A percentile compares a stretch with the other conserved stretches of the same genome.
Evolutionary conservation across 2,329 filamentous ascomycete genomes (phyloP).

Genomic region (Colletotrichum spinosum): DNA sequence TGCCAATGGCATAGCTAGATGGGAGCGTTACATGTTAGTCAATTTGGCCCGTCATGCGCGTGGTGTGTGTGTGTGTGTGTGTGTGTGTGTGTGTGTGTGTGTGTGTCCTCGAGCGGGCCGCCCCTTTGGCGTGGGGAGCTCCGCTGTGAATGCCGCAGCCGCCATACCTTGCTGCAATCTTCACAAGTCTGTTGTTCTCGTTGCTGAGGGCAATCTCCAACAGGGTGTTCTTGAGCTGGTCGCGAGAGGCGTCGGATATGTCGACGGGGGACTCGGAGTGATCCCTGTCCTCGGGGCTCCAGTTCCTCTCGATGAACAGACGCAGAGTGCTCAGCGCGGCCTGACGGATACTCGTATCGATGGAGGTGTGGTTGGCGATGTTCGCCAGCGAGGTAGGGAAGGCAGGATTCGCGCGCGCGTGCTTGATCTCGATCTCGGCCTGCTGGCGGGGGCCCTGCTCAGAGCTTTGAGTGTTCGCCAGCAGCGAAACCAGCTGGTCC

Average conservation of each 20-base stretch:
- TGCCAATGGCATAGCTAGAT: slow-evolving; percentile 81
- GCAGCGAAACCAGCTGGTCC: slow-evolving; percentile 88
- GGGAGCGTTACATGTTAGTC: slow-evolving; percentile 28
- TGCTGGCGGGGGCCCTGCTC: slow-evolving; percentile 82
- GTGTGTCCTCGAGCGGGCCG: no score
- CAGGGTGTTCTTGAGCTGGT: slow-evolving; percentile 77
- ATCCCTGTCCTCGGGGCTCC: slow-evolving; percentile 82
- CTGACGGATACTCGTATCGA: slow-evolving; percentile 83
- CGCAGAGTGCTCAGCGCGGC: slow-evolving; percentile 84
- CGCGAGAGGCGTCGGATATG: slow-evolving; percentile 79
- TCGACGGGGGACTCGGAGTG: slow-evolving; percentile 70
- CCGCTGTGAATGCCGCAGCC: slow-evolving; percentile 18
- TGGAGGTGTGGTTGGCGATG: slow-evolving; percentile 80
- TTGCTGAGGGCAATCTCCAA: slow-evolving; percentile 81
- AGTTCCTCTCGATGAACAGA: slow-evolving; percentile 85
- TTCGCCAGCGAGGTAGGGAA: slow-evolving; percentile 85
- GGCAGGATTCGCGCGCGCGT: slow-evolving; percentile 74
- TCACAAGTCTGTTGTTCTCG: slow-evolving; percentile 86
- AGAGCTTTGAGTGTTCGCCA: slow-evolving; percentile 86
- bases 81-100: background rate
- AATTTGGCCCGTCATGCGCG: slow-evolving; percentile 6
- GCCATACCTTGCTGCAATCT: slow-evolving; percentile 82
- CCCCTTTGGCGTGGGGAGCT: no score
- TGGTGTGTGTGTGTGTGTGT: background rate
- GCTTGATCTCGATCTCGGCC: slow-evolving; percentile 85